Percentiles rank a stretch among this genome's conserved stretches.
Evolutionary conservation across 768 basidiomycete species (phyloP).

Genomic region (Lactifluus echinatus): DNA sequence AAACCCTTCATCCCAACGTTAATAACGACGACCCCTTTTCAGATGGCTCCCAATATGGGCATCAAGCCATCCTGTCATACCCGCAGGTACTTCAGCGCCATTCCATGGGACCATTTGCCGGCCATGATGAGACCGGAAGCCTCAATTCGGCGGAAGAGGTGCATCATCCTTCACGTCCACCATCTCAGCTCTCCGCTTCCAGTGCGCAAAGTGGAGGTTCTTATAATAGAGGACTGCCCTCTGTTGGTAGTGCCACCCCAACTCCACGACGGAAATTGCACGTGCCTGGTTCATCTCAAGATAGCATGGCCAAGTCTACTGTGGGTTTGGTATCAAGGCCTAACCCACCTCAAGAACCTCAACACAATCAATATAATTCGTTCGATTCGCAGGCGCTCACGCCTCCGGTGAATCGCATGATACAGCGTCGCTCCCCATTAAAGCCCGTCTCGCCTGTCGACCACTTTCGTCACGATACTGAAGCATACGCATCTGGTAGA

Average conservation of each 20-base stretch:
- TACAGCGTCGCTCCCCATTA: slow-evolving; percentile 7
- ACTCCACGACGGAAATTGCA: not conserved
- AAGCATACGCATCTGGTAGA: slow-evolving; percentile 61
- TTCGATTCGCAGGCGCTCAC: slow-evolving; percentile 14
- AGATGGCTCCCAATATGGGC: slow-evolving; percentile 18
- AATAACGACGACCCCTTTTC: slow-evolving; percentile 27
- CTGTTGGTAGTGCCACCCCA: not conserved
- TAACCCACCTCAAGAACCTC: not conserved
- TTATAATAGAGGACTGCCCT: not conserved
- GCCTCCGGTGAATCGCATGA: slow-evolving; percentile 11
- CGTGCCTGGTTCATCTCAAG: slow-evolving; percentile 6
- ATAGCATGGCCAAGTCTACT: not conserved
- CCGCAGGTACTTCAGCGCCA: slow-evolving; percentile 4
- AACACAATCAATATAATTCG: not conserved
- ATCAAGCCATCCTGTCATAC: slow-evolving; percentile 2
- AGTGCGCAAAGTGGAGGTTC: slow-evolving; percentile 1
- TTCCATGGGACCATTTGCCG: slow-evolving; percentile 3
- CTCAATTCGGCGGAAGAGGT: not conserved
- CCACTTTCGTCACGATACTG: slow-evolving; percentile 56
- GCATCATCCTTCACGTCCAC: not conserved
- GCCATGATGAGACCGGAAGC: not conserved
- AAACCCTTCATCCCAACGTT: slow-evolving; percentile 3
- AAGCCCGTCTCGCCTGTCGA: slow-evolving; percentile 34
- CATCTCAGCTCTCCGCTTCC: slow-evolving; percentile 4
- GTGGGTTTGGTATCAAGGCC: slow-evolving; percentile 6